These are phyloP conservation scores for Apiotrichum mycotoxinovorans DNA, from an alignment of 1,284 basidiomycete genomes.

Conservation along the genomic window DNA sequence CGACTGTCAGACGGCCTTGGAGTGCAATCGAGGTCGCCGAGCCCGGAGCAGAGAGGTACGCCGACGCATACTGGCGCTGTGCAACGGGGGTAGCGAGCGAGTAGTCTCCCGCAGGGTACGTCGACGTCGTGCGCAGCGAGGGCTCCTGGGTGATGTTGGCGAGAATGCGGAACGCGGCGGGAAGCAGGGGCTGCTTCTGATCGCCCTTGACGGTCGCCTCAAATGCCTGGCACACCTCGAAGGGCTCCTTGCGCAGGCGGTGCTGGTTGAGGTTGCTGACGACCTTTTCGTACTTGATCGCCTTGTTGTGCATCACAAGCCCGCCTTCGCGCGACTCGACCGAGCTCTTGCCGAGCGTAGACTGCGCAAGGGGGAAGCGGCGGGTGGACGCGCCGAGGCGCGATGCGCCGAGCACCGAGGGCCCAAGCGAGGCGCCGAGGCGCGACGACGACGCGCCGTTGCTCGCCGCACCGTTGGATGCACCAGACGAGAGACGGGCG, in stretches of 20 bases:
- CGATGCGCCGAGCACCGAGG: slow-evolving; percentile 31
- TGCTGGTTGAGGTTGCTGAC: slow-evolving; percentile 58
- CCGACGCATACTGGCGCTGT: slow-evolving; percentile 54
- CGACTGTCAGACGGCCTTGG: slow-evolving; percentile 35
- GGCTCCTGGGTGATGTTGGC: slow-evolving; percentile 52
- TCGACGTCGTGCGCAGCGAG: slow-evolving; percentile 39
- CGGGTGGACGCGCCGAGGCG: slow-evolving; percentile 33
- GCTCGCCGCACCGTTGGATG: not conserved
- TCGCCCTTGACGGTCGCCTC: slow-evolving; percentile 39
- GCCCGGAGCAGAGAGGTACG: slow-evolving; percentile 45
- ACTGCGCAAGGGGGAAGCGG: slow-evolving; percentile 39
- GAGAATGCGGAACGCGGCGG: slow-evolving; percentile 47
- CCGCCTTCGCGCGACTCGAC: slow-evolving; percentile 40
- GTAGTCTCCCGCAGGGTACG: not conserved
- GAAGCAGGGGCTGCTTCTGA: slow-evolving; percentile 48
- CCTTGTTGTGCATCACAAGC: slow-evolving; percentile 72
- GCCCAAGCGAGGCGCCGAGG: slow-evolving; percentile 16
- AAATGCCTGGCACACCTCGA: slow-evolving; percentile 36
- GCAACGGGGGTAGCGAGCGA: slow-evolving; percentile 25
- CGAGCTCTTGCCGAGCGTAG: slow-evolving; percentile 27
- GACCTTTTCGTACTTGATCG: slow-evolving; percentile 89
- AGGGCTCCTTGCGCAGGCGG: slow-evolving; percentile 37
- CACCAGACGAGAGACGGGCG: slow-evolving; percentile 21
- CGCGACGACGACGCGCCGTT: slow-evolving; percentile 5
- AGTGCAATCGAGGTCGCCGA: slow-evolving; percentile 26